phyloP scores from a whole-genome alignment of 176 grass and related monocot species.

The Phoenix roebelenii region DNA sequence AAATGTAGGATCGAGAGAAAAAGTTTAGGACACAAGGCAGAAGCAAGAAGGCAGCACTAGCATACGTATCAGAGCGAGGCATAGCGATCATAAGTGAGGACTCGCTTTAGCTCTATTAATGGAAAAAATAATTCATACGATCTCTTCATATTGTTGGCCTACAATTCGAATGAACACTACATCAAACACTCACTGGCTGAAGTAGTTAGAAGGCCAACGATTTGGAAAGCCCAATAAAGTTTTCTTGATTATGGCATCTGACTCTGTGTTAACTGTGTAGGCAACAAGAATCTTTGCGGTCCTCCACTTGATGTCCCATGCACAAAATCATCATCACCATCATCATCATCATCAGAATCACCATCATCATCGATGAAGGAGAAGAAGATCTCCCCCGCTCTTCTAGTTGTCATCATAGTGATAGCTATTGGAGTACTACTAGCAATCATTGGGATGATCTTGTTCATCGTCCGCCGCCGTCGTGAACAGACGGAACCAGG shows the following conservation, averaged over 20 bases:
- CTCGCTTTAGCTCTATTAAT: too few relatives aligned
- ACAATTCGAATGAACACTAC: neutral
- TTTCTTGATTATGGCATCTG: too few relatives aligned
- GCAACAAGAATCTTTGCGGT: slow-evolving; percentile 3
- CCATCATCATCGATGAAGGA: too few relatives aligned
- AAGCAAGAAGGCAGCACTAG: too few relatives aligned
- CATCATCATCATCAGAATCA: neutral
- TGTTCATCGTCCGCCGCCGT: neutral
- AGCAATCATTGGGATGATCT: neutral
- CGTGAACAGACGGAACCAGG: neutral
- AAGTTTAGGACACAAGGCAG: too few relatives aligned
- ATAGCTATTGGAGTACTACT: neutral
- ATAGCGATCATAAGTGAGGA: too few relatives aligned
- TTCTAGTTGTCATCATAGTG: neutral
- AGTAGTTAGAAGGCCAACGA: too few relatives aligned
- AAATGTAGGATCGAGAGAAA: too few relatives aligned
- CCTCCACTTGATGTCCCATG: neutral
- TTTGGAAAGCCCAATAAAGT: too few relatives aligned
- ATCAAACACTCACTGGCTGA: neutral
- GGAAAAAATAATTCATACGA: neutral
- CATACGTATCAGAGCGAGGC: too few relatives aligned
- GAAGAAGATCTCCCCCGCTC: neutral
- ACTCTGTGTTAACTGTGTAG: neutral
- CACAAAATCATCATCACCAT: neutral
- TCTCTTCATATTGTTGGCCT: neutral